Evolutionary conservation across 768 basidiomycete species (phyloP), one percentile per base, ranked within the genome.

Genomic region (Tulasnella calospora): DNA sequence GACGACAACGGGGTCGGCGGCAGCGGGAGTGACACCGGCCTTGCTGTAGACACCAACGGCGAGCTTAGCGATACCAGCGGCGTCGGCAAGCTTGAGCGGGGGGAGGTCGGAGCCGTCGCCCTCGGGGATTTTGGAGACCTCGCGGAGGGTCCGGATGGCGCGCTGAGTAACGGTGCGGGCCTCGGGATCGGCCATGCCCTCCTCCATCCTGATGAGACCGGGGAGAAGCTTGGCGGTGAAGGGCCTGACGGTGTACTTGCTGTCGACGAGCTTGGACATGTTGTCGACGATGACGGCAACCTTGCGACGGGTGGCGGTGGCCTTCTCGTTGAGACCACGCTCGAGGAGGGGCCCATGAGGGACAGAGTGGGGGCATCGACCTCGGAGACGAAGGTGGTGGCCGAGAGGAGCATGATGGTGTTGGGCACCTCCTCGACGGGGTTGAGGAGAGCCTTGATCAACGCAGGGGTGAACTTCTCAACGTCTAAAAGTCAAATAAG

Each of bases 361-460:
- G 96, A 98, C 81, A 98, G 92, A 81, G 96, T 98, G 78, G 96
- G 89, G 73, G 96, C 95, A 83, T 98, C 96, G 86, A 98, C 96
- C 89, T 98, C 96, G 74, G 96, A 94, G 94, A 98, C 96, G 92
- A 98, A 98, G 85, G 96, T 98, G 86, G 96, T 98, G 79, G 96
- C 91, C 86, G 96, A 95, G 86, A 98, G 95, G 87, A 97, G 93
- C 80, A 89, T 89, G 83, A 98, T 94, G 83, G 96, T 98, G 82
- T 91, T 92, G 83, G 96, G 94, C 79, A 98, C 96, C 91, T 99
- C 98, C 88, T 99, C 97, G 81, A 98, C 95, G 82, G 98, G 98
- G 89, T 99, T 96, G 87, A 98, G 95, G 83, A 99, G 89, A 85
- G 95, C 92, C 86, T 97, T 95, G 86, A 98, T 96, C 83, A 99